Base-by-base conservation (phyloP, 805 yeast species). In the Ogataea dorogensis region DNA sequence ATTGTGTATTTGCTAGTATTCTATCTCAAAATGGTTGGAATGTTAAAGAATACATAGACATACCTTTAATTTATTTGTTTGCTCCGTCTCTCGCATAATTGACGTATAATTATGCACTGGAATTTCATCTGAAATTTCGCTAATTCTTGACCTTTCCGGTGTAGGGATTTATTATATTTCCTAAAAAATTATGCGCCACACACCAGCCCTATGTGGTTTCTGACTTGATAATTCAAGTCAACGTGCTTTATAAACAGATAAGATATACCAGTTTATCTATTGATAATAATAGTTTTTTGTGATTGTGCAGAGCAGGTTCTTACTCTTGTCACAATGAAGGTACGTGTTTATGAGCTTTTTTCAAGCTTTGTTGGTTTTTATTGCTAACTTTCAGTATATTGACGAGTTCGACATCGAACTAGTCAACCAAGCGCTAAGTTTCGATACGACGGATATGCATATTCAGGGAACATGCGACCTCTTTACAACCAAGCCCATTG, bases 361-460 rank as follows among this genome's bases (percentile, higher is more conserved):
- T 5, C 12, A n/a, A n/a, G n/a, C n/a, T n/a, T n/a, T n/a, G n/a
- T n/a, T n/a, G n/a, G n/a, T n/a, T 25, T 33, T 27, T 3, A 9
- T n/a, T 10, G n/a, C 33, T 24, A 35, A 28, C 33, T 10, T 24
- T 39, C 45, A 88, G 91, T 93, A 86, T 63, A 81, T 93, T 42
- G 98, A 93, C 58, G 93, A 84, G 54, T 81, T 87, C 24, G 96
- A 89, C 53, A 79, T 93, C n/a, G 97, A 88, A 59, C 72, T 83
- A 49, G 83, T 93, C 24, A 88, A 88, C 55, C 94, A 88, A 54
- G 84, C 86, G 36, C 75, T 93, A 38, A 79, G 80, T 47, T 87
- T 86, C 48, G 85, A 80, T 46, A 79, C 88, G 3, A 70, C 76
- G 1, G 94, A 84, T 49, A 77, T 84, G 53, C 81, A 73, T 49